Evolutionary conservation across 768 basidiomycete species (phyloP), one percentile per base, ranked within the genome.

Genomic region (Kwoniella mangroviensis): DNA sequence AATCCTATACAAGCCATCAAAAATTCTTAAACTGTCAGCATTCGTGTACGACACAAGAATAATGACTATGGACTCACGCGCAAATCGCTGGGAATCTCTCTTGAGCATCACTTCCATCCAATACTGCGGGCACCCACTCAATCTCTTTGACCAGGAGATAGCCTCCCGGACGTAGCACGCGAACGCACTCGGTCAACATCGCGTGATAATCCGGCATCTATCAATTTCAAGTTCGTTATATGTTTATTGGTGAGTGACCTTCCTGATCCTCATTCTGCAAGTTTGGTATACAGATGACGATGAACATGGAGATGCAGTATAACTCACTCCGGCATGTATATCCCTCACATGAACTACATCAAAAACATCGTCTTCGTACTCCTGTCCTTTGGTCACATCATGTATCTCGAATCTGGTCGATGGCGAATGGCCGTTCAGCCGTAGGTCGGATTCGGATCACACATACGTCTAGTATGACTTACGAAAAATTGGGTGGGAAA

Each of bases 331-430:
- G 17, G 59, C 28, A 21, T 55, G 57, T 22, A 71, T 67, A 40
- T 71, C 70, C n/a, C 70, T 52, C 9, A 67, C 57, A 21, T 71
- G 70, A 4, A 71, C 65, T 2, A 71, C 65, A 51, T 71, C 70
- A 41, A 71, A 71, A 2, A 34, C 24, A 42, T 67, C 55, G 42
- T 67, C 65, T 3, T 51, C 60, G 24, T 67, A 71, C 26, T 56
- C 55, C n/a, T 67, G 56, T 3, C 61, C 65, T 41, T 65, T 57
- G 4, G 61, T 62, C 21, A 71, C 61, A 58, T 71, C 70, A 21
- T 58, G 65, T 28, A 71, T 67, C 56, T 71, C 65, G 65, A 71
- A 71, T n/a, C 70, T 71, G n/a, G 34, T 34, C n/a, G 12, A 49
- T 13, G 24, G 22, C 42, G 26, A 28, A 41, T 34, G 11, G 40